A percentile compares a stretch with the other conserved stretches of the same genome.
Evolutionary conservation across 2,329 filamentous ascomycete genomes (phyloP).

Genomic region (Diaporthe nobilis): DNA sequence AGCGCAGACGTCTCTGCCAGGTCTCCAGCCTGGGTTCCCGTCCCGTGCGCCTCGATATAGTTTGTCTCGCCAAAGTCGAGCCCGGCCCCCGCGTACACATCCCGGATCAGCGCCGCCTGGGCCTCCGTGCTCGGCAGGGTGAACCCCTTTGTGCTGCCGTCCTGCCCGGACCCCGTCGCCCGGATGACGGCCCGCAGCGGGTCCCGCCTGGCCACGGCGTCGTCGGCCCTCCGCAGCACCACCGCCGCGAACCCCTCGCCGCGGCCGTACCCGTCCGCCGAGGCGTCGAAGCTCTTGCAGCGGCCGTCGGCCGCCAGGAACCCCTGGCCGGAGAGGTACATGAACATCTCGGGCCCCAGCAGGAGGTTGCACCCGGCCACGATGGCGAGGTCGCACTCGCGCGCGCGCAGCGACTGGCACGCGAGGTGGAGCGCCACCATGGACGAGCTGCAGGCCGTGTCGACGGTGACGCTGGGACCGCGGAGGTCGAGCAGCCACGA

Average conservation of each 20-base stretch:
- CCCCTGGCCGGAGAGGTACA: conserved; percentile 39
- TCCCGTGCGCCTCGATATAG: conserved; percentile 47
- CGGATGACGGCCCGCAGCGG: conserved; percentile 51
- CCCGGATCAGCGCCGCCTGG: conserved; percentile 49
- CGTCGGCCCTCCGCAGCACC: conserved; percentile 56
- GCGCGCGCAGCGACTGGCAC: conserved; percentile 6
- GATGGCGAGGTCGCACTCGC: conserved; percentile 15
- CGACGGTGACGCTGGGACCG: conserved; percentile 54
- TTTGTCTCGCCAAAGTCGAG: conserved; percentile 38
- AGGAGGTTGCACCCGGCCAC: conserved; percentile 37
- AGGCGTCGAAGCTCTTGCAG: conserved; percentile 51
- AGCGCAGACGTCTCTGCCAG: neutral
- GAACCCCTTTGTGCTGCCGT: conserved; percentile 56
- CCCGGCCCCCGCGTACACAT: conserved; percentile 45
- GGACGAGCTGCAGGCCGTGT: conserved; percentile 54
- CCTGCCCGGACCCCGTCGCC: conserved; percentile 50
- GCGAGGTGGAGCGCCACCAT: conserved; percentile 35
- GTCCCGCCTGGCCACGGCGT: conserved; percentile 58
- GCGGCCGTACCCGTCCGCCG: conserved; percentile 51
- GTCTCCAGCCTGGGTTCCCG: conserved; percentile 20
- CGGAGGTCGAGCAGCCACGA: conserved; percentile 57
- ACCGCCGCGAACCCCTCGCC: conserved; percentile 52
- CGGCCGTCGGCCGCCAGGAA: conserved; percentile 49
- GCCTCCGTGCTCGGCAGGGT: conserved; percentile 53
- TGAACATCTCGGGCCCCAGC: conserved; percentile 42